Percentiles rank a stretch among this genome's conserved stretches.
phyloP scores from a whole-genome alignment of 2,329 filamentous ascomycete species.

The Exophiala calicioides region DNA sequence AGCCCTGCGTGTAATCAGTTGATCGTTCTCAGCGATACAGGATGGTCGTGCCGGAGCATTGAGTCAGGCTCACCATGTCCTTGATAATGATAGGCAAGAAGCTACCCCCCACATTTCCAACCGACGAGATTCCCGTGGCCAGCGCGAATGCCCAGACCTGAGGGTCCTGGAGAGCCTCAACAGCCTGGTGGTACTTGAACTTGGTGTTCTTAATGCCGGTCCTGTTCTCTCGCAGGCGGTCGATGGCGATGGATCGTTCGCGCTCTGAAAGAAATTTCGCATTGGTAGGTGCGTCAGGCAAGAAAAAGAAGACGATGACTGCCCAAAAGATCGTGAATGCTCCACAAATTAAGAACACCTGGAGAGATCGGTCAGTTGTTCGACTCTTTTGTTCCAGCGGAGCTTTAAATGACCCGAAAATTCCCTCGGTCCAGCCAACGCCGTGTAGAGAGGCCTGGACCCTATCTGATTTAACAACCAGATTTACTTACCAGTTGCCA shows the following conservation, averaged over 20 bases:
- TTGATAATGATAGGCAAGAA: too few relatives aligned
- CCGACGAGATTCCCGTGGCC: too few relatives aligned
- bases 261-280: slow-evolving; percentile 32
- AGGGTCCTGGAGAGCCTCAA: slow-evolving; percentile 35
- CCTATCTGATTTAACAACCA: slow-evolving; percentile 15
- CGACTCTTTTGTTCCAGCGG: too few relatives aligned
- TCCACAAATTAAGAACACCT: slow-evolving; percentile 36
- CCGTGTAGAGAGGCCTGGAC: too few relatives aligned
- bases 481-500: slow-evolving; percentile 33
- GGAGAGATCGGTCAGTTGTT: too few relatives aligned
- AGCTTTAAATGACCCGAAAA: too few relatives aligned
- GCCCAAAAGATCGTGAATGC: slow-evolving; percentile 33
- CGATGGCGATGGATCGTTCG: slow-evolving; percentile 30
- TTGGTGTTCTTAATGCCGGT: slow-evolving; percentile 42
- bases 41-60: too few relatives aligned
- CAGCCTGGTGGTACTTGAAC: slow-evolving; percentile 47
- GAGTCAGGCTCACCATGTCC: too few relatives aligned
- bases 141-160: slow-evolving; percentile 30
- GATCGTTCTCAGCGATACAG: too few relatives aligned
- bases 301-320: slow-evolving; percentile 30
- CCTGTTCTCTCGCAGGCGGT: slow-evolving; percentile 31
- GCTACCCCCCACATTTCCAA: too few relatives aligned
- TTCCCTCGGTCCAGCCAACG: too few relatives aligned
- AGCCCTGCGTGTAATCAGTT: too few relatives aligned
- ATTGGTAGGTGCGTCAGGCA: slow-evolving; percentile 30